Percentiles rank a stretch among this genome's conserved stretches.
phyloP scores from a whole-genome alignment of 768 basidiomycete species.

The Tricholoma flavovirens region DNA sequence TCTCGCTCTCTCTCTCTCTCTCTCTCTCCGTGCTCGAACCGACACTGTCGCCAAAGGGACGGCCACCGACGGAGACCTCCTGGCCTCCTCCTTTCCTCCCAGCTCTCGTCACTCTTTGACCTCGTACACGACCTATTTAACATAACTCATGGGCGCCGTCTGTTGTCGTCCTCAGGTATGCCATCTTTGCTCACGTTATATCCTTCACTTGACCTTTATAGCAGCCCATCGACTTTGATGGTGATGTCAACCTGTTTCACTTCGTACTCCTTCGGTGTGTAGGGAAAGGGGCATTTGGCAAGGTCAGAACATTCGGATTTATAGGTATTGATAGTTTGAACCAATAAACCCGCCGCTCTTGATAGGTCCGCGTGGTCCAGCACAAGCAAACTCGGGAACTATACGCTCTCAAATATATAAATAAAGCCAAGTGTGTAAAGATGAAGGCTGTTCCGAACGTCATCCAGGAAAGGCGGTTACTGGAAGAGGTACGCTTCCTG shows the following conservation, averaged over 20 bases:
- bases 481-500: constrained; percentile 76
- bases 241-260: constrained; percentile 94
- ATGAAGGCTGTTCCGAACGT: constrained; percentile 99
- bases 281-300: constrained; percentile 99
- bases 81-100: constrained; percentile 5
- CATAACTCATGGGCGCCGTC: constrained; percentile 65
- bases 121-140: constrained; percentile 23
- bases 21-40: neutral
- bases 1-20: too few species aligned
- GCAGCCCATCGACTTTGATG: constrained; percentile 93
- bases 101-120: constrained; percentile 5
- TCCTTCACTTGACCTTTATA: neutral
- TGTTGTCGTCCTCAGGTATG: constrained; percentile 80
- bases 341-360: neutral
- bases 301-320: constrained; percentile 45
- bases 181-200: constrained; percentile 4
- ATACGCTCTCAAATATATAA: constrained; percentile 99
- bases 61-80: constrained; percentile 1
- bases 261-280: constrained; percentile 92
- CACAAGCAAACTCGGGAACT: constrained; percentile 97
- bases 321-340: neutral
- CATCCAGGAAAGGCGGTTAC: constrained; percentile 88
- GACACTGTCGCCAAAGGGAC: neutral
- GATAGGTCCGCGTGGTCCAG: constrained; percentile 95
- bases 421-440: constrained; percentile 95